Evolutionary conservation across 441 rosid genomes (phyloP).

Genomic region (Hypseocharis bilobata): DNA sequence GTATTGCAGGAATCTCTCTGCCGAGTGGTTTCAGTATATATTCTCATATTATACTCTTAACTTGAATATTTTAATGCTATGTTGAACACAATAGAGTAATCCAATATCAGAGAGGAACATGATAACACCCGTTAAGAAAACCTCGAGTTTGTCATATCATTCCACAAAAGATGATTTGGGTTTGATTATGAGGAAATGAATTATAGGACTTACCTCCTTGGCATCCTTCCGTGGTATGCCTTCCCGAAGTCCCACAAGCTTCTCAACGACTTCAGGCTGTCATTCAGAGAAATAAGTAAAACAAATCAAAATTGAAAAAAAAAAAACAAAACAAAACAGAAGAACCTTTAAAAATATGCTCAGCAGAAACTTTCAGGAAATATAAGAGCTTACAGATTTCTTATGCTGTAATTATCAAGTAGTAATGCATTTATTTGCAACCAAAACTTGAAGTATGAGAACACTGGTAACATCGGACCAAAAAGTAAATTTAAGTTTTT

Average conservation of each 20-base stretch:
- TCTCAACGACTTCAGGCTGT: slow-evolving; percentile 96
- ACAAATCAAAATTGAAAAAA: background rate
- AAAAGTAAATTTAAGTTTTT: background rate
- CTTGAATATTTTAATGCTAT: background rate
- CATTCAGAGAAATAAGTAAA: slow-evolving; percentile 7
- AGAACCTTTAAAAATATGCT: no score
- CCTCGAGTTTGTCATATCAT: background rate
- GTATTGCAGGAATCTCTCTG: background rate
- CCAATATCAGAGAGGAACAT: background rate
- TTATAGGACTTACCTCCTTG: slow-evolving; percentile 58
- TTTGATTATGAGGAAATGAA: background rate
- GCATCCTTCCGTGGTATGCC: slow-evolving; percentile 95
- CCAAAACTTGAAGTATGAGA: background rate
- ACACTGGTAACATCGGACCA: background rate
- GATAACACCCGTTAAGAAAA: background rate
- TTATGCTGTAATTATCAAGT: background rate
- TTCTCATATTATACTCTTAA: background rate
- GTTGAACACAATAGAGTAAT: background rate
- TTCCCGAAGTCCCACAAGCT: slow-evolving; percentile 84
- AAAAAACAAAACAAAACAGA: no score
- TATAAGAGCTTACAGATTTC: background rate
- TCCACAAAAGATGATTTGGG: background rate
- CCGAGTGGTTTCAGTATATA: background rate
- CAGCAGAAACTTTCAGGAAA: background rate
- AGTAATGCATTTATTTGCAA: background rate